Base-by-base conservation (phyloP, 2,329 filamentous ascomycete species). In the Pseudogymnoascus sp. region DNA sequence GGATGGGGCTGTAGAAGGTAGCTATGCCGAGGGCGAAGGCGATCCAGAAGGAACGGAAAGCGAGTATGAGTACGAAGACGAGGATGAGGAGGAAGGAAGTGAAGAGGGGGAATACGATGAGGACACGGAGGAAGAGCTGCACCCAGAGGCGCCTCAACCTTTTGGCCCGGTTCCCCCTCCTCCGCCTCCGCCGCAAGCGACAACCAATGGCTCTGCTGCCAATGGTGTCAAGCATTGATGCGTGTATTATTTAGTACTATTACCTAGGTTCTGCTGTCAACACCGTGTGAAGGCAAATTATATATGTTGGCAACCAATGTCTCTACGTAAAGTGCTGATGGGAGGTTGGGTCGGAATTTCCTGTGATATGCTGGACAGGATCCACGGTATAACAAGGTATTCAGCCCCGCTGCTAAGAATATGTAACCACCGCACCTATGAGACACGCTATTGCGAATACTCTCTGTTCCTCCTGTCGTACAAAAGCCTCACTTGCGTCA, bases 11-110 rank as follows among this genome's bases (percentile, higher is more conserved):
- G 76, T 33, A 75, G 82, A 67, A 76, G 82, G 69, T 74, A 81
- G 84, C 61, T 86, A 88, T 68, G 82, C 84, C 31, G 82, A 82
- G 68, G 78, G 75, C 65, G 76, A 78, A 65, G 78, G 77, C 46
- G 78, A 79, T 60, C 69, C 75, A 62, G 83, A 84, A 60, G 82
- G 79, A 26, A 83, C 82, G 53, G 84, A 87, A 67, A 87, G 82
- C 70, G 86, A 88, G 66, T 87, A 87, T 69, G 83, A 82, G n/a
- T 82, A 84, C 43, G 84, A 82, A n/a, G 79, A 84, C 33, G 82
- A 86, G 28, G 84, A 86, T 59, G 81, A 84, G 60, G 84, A 85
- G 60, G 68, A 77, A 75, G 67, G 74, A 71, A 66, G 70, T 68
- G 62, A 75, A 67, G 74, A 76, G 33, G 75, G 72, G 10, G 76